Evolutionary conservation across 208 protist species (phyloP), one percentile per base, ranked within the genome.

Genomic region (Wallacemonas rigidus): DNA sequence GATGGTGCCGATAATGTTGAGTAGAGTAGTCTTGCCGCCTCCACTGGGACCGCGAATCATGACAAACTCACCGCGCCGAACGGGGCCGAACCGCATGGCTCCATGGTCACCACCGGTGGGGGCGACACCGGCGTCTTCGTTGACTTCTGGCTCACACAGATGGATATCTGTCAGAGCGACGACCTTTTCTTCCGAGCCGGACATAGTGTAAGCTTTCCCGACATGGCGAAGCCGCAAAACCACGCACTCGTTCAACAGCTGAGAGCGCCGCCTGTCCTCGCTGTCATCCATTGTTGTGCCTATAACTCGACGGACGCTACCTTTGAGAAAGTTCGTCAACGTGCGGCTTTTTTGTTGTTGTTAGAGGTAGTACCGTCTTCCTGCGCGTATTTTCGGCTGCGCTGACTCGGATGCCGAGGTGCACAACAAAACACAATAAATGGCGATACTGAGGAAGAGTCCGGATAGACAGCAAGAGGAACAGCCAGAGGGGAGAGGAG

Each of bases 21-120:
- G 74, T 69, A 98, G 78, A 17, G 93, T 98, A 60, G 98, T 99
- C 80, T 99, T 99, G 54, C 98, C 98, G 39, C 98, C 97, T 48
- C 98, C 98, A 39, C 90, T 97, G n/a, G 98, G 97, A 5, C 98
- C 98, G 47, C 96, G 91, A 44, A 99, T 96, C 95, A 99, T 99
- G 9, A 99, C 76, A 74, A 99, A 99, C 77, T 99, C 98, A 7
- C 97, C 98, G 57, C 91, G 97, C 4, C 80, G 83, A 14, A 98
- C 69, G 2, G 93, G 86, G 2, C 69, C 81, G 54, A 98, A 98
- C 17, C 69, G 41, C 1, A 15, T n/a, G 1, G 71, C 45, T 40
- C 38, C 9, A 2, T 72, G 53, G 2, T 41, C 51, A 17, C 38
- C 3, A 35, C 3, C 45, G 3, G 45, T 48, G 5, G 5, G 7